Base-by-base conservation (phyloP, 768 basidiomycete species). In the Lepiota venenata region DNA sequence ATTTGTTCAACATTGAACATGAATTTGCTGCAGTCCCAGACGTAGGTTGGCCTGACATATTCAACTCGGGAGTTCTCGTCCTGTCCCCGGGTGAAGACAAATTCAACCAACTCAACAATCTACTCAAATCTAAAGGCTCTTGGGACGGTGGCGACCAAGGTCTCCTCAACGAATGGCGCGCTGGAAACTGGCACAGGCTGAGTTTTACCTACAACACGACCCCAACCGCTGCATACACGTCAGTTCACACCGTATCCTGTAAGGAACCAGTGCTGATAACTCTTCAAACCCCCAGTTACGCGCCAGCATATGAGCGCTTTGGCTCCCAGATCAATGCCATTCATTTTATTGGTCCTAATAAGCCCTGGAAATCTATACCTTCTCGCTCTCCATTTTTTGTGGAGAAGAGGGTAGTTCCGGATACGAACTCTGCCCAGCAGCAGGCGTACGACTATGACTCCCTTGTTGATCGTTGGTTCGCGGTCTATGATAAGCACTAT, bases 131-230 rank as follows among this genome's bases (percentile, higher is more conserved):
- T 15, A 88, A 87, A 62, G 96, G 94, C 14, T 88, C 85, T 42
- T 98, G 95, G 88, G 96, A 98, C 64, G 97, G 97, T 8, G 97
- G 93, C n/a, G 97, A 99, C 72, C 97, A 99, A 69, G 97, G 97
- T 14, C 74, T 98, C 58, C 78, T 98, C 60, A 98, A 98, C 63
- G 95, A 98, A 74, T 98, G 94, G 94, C 78, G 89, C 60, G 85
- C 87, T 29, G 69, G 68, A 16, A 69, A 91, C 64, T 99, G 97
- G 97, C 83, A 97, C 63, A 81, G 93, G 61, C 84, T 99, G 61
- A 93, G 93, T 67, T 99, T 98, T 72, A 92, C 87, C 39, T 99
- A 97, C 74, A 99, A 99, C 70, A 97, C 95, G 14, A 98, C 97
- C 2, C 97, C 97, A 15, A 93, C 93, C 12, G 93, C 96, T 55